These are phyloP conservation scores for Raphanus raphanistrum DNA, from an alignment of 345 rosid species.

Conservation along the genomic window DNA sequence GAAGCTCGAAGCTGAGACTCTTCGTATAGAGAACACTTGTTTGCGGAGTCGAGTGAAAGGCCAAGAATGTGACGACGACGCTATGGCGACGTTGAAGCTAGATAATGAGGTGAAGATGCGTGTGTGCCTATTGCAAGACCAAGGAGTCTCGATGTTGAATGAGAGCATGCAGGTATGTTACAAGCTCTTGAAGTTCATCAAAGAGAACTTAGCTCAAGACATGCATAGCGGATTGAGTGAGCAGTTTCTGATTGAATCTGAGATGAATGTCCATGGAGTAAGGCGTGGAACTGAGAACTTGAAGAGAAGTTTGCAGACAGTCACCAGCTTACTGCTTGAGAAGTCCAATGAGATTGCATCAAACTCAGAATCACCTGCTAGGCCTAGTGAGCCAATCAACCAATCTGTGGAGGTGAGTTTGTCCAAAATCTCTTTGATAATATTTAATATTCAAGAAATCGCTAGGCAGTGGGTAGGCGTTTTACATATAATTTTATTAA, in stretches of 20 bases:
- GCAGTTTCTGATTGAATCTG: slow-evolving; percentile 74
- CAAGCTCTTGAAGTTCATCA: slow-evolving; percentile 60
- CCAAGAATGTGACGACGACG: slow-evolving; percentile 41
- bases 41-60: slow-evolving; percentile 64
- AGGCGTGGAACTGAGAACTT: slow-evolving; percentile 68
- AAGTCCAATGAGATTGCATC: slow-evolving; percentile 50
- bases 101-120: slow-evolving; percentile 70
- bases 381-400: slow-evolving; percentile 37
- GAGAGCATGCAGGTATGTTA: slow-evolving; percentile 60
- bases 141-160: slow-evolving; percentile 62
- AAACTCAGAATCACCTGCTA: slow-evolving; percentile 35
- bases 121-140: slow-evolving; percentile 63
- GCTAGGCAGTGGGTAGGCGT: no score
- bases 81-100: slow-evolving; percentile 52
- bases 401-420: slow-evolving; percentile 57
- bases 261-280: slow-evolving; percentile 66
- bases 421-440: neutral
- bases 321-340: slow-evolving; percentile 62
- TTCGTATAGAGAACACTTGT: slow-evolving; percentile 72
- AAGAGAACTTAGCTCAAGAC: slow-evolving; percentile 47
- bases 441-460: no score
- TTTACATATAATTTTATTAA: no score
- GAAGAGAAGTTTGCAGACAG: slow-evolving; percentile 69
- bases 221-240: slow-evolving; percentile 52
- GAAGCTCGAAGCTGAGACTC: slow-evolving; percentile 66